Percentiles rank a stretch among this genome's conserved stretches.
Evolutionary conservation across 257 asterid species (phyloP).

Genomic region (Scutellaria barbata): DNA sequence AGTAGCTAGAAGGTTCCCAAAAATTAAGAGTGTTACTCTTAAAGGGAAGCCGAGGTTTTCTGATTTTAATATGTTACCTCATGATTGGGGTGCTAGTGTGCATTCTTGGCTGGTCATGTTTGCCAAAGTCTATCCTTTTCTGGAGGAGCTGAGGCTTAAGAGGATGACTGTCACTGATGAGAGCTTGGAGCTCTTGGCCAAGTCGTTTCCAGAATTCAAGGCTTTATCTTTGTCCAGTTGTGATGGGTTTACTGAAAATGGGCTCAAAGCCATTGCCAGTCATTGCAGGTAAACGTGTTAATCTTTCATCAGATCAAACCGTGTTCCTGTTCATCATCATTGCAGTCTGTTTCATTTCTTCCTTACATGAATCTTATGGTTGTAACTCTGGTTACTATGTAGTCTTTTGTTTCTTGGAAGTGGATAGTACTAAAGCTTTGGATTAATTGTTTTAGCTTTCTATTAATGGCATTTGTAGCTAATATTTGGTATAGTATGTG

Average conservation of each 20-base stretch:
- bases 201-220: constrained; percentile 67
- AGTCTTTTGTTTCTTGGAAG: constrained; percentile 11
- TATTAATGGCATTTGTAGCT: constrained; percentile 16
- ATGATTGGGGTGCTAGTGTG: constrained; percentile 81
- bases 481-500: neutral
- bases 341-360: constrained; percentile 18
- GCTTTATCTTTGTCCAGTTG: constrained; percentile 75
- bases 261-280: constrained; percentile 70
- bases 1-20: constrained; percentile 71
- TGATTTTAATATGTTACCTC: constrained; percentile 75
- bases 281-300: constrained; percentile 66
- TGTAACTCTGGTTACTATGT: constrained; percentile 24
- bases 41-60: constrained; percentile 87
- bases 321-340: neutral
- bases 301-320: constrained; percentile 3
- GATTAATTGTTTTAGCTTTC: constrained; percentile 7
- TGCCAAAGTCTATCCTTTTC: constrained; percentile 72
- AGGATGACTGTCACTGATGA: constrained; percentile 78
- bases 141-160: constrained; percentile 84
- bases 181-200: constrained; percentile 81
- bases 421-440: neutral
- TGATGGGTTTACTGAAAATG: constrained; percentile 77
- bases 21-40: constrained; percentile 67
- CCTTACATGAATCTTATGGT: neutral
- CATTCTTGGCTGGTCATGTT: constrained; percentile 70